A percentile compares a stretch with the other conserved stretches of the same genome.
Conservation (phyloP, 2,329 filamentous ascomycete species). For the Talaromyces rugulosus region DNA sequence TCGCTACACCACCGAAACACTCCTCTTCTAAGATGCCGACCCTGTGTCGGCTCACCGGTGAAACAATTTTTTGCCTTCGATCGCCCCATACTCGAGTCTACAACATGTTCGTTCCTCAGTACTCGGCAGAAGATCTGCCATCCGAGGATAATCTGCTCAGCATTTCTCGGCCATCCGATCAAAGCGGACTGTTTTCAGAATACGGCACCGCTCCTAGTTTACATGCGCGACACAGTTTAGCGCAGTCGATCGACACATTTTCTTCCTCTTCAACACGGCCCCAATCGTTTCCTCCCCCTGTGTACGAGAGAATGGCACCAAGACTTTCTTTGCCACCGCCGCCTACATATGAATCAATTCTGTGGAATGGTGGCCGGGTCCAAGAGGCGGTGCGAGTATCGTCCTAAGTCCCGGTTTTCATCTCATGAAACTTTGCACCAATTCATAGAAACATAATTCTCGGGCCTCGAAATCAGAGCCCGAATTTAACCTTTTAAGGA, state of each 20-base stretch:
- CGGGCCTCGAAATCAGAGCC: not conserved
- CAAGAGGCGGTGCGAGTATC: not conserved
- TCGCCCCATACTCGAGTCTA: constrained; percentile 5
- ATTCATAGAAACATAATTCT: not conserved
- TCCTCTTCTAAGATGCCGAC: not conserved
- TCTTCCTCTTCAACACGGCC: not conserved
- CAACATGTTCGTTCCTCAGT: constrained; percentile 7
- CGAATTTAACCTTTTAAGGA: not conserved
- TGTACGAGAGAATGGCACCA: not conserved
- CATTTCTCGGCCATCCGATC: not conserved
- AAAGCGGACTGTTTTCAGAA: not conserved
- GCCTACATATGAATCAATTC: constrained; percentile 7
- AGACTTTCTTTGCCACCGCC: not conserved
- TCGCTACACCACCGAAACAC: not conserved
- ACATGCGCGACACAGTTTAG: not conserved
- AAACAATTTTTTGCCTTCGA: constrained; percentile 7
- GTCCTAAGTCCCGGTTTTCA: not conserved
- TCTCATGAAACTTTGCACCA: not conserved
- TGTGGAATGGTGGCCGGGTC: not conserved
- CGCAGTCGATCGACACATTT: not conserved
- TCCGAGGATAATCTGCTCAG: not conserved
- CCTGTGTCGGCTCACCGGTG: constrained; percentile 11
- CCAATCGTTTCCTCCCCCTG: not conserved
- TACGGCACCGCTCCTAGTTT: not conserved
- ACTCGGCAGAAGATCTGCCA: constrained; percentile 3